Evolutionary conservation across 768 basidiomycete species (phyloP), one percentile per base, ranked within the genome.

Genomic region (Suillus spraguei): DNA sequence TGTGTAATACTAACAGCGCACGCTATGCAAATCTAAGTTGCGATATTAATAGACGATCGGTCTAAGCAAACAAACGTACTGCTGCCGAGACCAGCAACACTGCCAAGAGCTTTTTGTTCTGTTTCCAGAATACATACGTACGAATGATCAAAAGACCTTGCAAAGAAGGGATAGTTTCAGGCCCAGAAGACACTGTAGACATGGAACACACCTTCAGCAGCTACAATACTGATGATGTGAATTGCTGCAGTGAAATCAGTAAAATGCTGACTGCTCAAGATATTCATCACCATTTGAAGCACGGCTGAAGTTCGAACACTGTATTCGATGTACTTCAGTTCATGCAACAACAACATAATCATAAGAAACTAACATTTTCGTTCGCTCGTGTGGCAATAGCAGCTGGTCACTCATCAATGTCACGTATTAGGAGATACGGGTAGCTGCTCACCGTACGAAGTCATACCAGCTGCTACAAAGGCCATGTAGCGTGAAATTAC

Each of bases 361-460:
- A 7, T 14, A 14, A 49, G 7, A 42, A 9, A 60, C 59, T 22
- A 56, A 54, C 59, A 24, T 47, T 7, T 14, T 60, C 49, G 24
- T 47, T 54, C 11, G 16, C 28, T 36, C 59, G 49, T 10, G 55
- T 38, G 17, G 55, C 55, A 24, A 39, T 39, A 16, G 38, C 24
- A 24, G 55, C 55, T 56, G 39, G 16, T 28, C 2, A 17, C 9
- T 17, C 3, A 16, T 56, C 22, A 11, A 17, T 14, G 9, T 28
- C 22, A 38, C 38, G 9, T 17, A 36, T 5, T 16, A 33, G n/a
- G 16, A 17, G 38, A 56, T 56, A 6, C 4, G 3, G 36, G 9
- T 17, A 39, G 16, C 22, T 24, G 14, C 58, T 62, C 41, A 61
- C 63, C 63, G n/a, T 63, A 63, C 13, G 60, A 20, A 33, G 63